Evolutionary conservation across 345 rosid species (phyloP), one percentile per base, ranked within the genome.

Genomic region (Euphorbia lathyris): DNA sequence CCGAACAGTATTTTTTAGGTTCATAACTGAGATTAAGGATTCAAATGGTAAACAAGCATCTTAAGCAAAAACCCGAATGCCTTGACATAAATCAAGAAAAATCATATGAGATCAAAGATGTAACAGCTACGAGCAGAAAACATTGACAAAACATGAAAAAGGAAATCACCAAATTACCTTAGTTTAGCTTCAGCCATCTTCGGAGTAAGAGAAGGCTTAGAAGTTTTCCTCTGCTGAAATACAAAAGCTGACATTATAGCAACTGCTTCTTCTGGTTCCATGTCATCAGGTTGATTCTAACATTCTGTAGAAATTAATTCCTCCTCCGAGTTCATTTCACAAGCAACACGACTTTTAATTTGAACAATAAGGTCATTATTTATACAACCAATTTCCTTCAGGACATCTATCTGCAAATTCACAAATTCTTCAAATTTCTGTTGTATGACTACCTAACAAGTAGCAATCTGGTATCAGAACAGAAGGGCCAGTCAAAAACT

Each of bases 301-400:
- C 88, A 88, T 76, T 90, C 96, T 3, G 97, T 90, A 83, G 88
- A 85, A 70, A 95, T 92, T 83, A 92, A 63, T 74, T 95, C 99
- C 86, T 95, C 99, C 76, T 97, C 99, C 38, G 97, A 95, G 79
- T 90, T 95, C 97, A 95, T 95, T 90, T 92, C 97, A 77, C 97
- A 94, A 71, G 97, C 97, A 36, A 95, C 97, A 63, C 97, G 97
- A 23, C 99, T 97, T 82, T 92, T 95, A 59, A 95, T 85, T 83
- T 95, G 97, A 68, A 95, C 97, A 13, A 91, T 96, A 25, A 87
- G 96, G 67, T 95, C 97, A 66, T 76, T 82, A 84, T 95, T 92
- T 74, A 95, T 83, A 70, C 97, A 91, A 53, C 97, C 96, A 76
- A 92, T 90, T 55, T 88, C 80, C 83, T 87, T 90, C 70, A 95